Conservation (phyloP, 495 filamentous ascomycete species). For the Annulohypoxylon maeteangense region DNA sequence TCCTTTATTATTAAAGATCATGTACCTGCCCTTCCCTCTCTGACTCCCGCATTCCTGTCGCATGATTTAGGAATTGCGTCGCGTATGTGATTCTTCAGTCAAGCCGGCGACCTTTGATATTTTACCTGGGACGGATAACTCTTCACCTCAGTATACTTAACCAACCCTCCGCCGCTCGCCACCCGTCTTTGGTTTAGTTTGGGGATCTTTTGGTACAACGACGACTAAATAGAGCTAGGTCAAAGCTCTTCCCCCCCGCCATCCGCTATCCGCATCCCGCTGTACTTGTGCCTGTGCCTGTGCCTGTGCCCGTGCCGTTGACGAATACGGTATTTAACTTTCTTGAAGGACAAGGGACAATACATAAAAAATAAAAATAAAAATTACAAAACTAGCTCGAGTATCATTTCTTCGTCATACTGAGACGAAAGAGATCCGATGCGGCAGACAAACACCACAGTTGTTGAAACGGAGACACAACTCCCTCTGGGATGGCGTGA, state of each 20-base stretch:
- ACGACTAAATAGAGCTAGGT: neutral
- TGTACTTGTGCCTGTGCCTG: neutral
- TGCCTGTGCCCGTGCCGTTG: neutral
- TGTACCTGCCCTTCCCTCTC: constrained; percentile 36
- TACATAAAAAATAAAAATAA: neutral
- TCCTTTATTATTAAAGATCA: constrained; percentile 34
- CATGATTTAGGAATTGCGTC: constrained; percentile 31
- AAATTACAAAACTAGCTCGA: neutral
- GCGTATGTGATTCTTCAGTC: constrained; percentile 34
- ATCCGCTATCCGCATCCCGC: neutral
- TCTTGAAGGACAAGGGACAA: constrained; percentile 15
- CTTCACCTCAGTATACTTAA: neutral
- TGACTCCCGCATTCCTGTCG: constrained; percentile 27
- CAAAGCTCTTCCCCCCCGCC: constrained; percentile 2
- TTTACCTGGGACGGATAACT: neutral
- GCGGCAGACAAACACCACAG: constrained; percentile 40
- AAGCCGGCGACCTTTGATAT: constrained; percentile 22
- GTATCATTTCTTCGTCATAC: neutral
- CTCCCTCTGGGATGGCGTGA: constrained; percentile 40
- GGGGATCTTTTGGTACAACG: constrained; percentile 18
- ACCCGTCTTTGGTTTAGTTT: constrained; percentile 1
- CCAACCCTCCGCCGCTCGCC: neutral
- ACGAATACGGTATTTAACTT: neutral
- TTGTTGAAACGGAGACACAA: constrained; percentile 40
- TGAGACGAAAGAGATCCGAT: constrained; percentile 28